Percentiles rank a stretch among this genome's conserved stretches.
Evolutionary conservation across 129 eudicot species (phyloP).

Genomic region (Apium graveolens): DNA sequence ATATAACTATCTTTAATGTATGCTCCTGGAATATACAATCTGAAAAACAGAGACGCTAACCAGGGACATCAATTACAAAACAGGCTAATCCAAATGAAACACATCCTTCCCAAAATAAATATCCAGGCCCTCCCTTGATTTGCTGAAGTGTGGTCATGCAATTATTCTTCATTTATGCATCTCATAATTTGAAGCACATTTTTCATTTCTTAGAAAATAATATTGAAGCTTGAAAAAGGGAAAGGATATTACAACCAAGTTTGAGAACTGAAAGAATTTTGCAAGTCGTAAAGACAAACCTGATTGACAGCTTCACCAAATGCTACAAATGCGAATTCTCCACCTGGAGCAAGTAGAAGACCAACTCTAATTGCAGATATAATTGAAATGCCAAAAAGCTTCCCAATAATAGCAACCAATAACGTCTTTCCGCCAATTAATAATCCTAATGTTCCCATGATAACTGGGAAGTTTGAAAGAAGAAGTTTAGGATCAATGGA

Average conservation of each 20-base stretch:
- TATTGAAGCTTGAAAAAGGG: background rate
- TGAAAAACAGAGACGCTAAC: background rate
- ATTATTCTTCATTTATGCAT: background rate
- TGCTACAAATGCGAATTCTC: constrained; percentile 98
- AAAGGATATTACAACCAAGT: background rate
- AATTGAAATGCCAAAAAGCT: constrained; percentile 69
- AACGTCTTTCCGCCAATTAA: constrained; percentile 82
- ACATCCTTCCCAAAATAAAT: background rate
- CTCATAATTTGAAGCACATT: background rate
- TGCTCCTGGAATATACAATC: background rate
- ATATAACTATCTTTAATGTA: background rate
- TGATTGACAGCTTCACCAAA: constrained; percentile 99
- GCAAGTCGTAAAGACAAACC: constrained; percentile 25
- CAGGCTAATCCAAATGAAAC: background rate
- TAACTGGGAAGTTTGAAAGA: constrained; percentile 80
- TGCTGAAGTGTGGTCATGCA: background rate
- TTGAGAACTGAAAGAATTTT: background rate
- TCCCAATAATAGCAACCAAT: constrained; percentile 77
- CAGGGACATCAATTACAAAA: background rate
- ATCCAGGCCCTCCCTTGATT: background rate
- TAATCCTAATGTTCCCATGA: constrained; percentile 77
- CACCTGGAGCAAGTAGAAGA: constrained; percentile 98
- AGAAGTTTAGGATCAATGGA: constrained; percentile 98
- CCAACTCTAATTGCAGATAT: constrained; percentile 89
- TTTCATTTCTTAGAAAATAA: background rate